Percentiles rank a stretch among this genome's conserved stretches.
Evolutionary conservation across 73 alveolate species (phyloP).

Genomic region (Paramecium primaurelia): DNA sequence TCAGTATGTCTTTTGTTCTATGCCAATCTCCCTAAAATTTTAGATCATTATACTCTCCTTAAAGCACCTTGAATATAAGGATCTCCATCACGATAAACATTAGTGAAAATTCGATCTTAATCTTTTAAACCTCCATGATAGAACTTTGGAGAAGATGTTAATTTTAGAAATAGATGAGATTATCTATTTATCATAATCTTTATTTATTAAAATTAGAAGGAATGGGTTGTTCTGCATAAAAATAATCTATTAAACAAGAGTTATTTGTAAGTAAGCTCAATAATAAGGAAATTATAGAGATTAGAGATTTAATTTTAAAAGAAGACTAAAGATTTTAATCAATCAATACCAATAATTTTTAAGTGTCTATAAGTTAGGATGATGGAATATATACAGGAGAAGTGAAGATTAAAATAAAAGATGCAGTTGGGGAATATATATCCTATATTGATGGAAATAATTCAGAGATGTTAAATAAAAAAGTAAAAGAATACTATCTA

Average conservation of each 20-base stretch:
- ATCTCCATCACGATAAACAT: slow-evolving; percentile 61
- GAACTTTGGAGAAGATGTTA: background rate
- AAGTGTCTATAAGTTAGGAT: too few species aligned
- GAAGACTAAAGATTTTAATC: background rate
- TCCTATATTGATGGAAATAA: background rate
- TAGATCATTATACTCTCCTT: slow-evolving; percentile 16
- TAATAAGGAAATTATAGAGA: background rate
- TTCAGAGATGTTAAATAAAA: background rate
- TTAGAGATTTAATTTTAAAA: background rate
- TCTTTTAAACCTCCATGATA: slow-evolving; percentile 61
- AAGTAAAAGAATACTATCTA: background rate
- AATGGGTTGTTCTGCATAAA: too few species aligned
- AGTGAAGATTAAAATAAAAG: background rate
- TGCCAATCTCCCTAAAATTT: slow-evolving; percentile 87
- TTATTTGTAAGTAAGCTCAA: background rate
- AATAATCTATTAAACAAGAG: background rate
- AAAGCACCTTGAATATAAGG: slow-evolving; percentile 56
- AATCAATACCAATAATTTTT: too few species aligned
- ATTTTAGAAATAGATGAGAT: background rate
- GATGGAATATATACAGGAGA: background rate
- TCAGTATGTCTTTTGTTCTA: slow-evolving; percentile 79
- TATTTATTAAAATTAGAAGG: background rate
- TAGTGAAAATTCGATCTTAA: slow-evolving; percentile 60
- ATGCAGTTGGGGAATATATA: background rate
- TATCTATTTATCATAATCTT: background rate